phyloP scores from a whole-genome alignment of 2,329 filamentous ascomycete species.

The Mollisiaceae sp. region DNA sequence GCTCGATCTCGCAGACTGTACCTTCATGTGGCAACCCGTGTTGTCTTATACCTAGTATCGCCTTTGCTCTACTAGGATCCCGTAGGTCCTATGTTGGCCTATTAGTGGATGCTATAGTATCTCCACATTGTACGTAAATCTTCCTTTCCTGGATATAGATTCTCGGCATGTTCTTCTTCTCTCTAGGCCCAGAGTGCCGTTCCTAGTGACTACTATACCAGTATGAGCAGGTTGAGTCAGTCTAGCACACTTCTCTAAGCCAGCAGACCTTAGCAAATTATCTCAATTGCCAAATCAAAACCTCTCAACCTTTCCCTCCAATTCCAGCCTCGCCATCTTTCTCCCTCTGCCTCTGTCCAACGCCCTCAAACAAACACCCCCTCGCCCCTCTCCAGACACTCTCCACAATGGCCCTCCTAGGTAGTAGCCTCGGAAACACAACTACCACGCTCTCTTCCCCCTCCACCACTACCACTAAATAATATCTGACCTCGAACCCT shows the following conservation, averaged over 20 bases:
- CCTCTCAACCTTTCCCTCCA: neutral
- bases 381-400: constrained; percentile 87
- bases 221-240: too few species aligned
- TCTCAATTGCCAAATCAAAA: neutral
- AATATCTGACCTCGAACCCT: constrained; percentile 89
- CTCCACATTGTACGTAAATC: too few species aligned
- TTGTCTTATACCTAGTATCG: neutral
- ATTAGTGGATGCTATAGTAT: too few species aligned
- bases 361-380: constrained; percentile 77
- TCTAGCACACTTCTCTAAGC: too few species aligned
- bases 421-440: constrained; percentile 87
- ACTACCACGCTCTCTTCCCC: constrained; percentile 88
- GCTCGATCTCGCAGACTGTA: neutral
- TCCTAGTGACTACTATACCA: too few species aligned
- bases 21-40: neutral
- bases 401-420: constrained; percentile 76
- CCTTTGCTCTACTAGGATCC: neutral
- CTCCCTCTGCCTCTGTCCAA: constrained; percentile 39
- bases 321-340: constrained; percentile 34
- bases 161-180: too few species aligned
- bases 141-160: too few species aligned
- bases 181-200: too few species aligned
- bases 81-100: too few species aligned
- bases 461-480: constrained; percentile 87
- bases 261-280: too few species aligned